A percentile compares a stretch with the other conserved stretches of the same genome.
phyloP scores from a whole-genome alignment of 129 eudicot species.

The Flaveria ramosissima region DNA sequence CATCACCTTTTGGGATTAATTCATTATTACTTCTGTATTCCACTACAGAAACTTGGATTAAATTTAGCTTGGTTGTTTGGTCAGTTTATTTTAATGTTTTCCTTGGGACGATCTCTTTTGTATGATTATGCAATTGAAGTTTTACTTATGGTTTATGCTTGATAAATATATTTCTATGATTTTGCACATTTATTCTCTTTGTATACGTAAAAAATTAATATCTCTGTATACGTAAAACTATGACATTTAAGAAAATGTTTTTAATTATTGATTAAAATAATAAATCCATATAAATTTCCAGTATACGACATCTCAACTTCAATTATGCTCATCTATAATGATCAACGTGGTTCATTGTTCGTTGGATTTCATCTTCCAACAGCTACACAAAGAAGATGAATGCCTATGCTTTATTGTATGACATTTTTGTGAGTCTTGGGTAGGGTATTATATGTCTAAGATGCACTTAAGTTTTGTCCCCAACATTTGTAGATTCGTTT shows the following conservation, averaged over 20 bases:
- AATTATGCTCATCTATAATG: neutral
- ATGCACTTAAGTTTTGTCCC: neutral
- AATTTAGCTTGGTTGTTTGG: no score
- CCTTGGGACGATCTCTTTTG: neutral
- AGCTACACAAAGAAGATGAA: conserved; percentile 86
- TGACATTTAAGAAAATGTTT: conserved; percentile 4
- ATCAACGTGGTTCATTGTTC: conserved; percentile 1
- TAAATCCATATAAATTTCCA: neutral
- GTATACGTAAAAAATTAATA: no score
- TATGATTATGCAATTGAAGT: conserved; percentile 2
- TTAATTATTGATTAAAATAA: neutral
- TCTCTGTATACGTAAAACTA: conserved; percentile 3
- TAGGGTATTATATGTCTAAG: conserved; percentile 52
- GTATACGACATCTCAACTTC: neutral
- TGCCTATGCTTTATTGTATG: conserved; percentile 91
- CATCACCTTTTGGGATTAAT: no score
- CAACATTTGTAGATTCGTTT: conserved; percentile 3
- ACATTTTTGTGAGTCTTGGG: conserved; percentile 85
- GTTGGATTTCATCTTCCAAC: conserved; percentile 33
- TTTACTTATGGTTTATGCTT: neutral
- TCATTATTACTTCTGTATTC: no score
- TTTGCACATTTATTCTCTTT: neutral
- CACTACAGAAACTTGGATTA: no score
- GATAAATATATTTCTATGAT: no score
- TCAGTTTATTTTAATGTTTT: no score